A percentile compares a stretch with the other conserved stretches of the same genome.
phyloP scores from a whole-genome alignment of 345 rosid genomes.

The Pelargonium nanum region DNA sequence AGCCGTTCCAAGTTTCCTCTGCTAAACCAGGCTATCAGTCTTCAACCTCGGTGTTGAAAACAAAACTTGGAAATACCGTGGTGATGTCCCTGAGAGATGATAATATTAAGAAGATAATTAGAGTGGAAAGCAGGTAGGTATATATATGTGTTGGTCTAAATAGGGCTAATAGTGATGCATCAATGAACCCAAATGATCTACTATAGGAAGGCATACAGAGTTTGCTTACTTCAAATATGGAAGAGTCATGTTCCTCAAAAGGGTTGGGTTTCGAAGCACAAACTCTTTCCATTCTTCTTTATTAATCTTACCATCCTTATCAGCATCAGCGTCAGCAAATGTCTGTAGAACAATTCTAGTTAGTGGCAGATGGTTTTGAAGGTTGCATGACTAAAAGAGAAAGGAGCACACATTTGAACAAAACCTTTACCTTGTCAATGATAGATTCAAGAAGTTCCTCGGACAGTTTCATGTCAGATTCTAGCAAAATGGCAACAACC shows the following conservation, averaged over 20 bases:
- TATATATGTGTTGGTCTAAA: too few species aligned
- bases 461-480: slow-evolving; percentile 43
- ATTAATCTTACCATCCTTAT: slow-evolving; percentile 56
- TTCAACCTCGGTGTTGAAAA: slow-evolving; percentile 50
- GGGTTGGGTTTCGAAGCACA: slow-evolving; percentile 38
- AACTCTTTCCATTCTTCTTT: slow-evolving; percentile 63
- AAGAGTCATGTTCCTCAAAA: slow-evolving; percentile 71
- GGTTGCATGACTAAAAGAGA: background rate
- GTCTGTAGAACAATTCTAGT: slow-evolving; percentile 27
- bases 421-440: slow-evolving; percentile 43
- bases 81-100: slow-evolving; percentile 46
- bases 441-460: slow-evolving; percentile 61
- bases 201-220: background rate
- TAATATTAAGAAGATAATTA: too few species aligned
- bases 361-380: too few species aligned
- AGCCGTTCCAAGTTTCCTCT: too few species aligned
- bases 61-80: slow-evolving; percentile 53
- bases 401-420: background rate
- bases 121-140: too few species aligned
- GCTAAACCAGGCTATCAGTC: too few species aligned
- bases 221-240: slow-evolving; percentile 50
- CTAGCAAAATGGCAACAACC: slow-evolving; percentile 62
- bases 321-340: slow-evolving; percentile 58
- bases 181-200: too few species aligned
- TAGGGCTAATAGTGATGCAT: too few species aligned